Evolutionary conservation across 1,284 basidiomycete species (phyloP).

Genomic region (Apiotrichum montevideense): DNA sequence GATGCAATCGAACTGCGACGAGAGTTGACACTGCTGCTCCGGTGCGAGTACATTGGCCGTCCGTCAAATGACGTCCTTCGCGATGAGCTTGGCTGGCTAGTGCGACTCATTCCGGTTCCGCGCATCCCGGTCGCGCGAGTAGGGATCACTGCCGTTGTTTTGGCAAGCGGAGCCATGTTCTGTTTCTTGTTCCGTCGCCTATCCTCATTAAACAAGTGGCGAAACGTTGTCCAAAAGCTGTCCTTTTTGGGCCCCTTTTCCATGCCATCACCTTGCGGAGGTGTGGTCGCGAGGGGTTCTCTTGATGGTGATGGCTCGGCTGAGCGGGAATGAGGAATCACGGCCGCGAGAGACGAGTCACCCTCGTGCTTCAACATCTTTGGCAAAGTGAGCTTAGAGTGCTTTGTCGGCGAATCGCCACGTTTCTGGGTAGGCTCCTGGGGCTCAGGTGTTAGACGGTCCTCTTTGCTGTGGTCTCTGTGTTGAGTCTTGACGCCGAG

Average conservation of each 20-base stretch:
- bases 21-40: slow-evolving; percentile 46
- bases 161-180: slow-evolving; percentile 6
- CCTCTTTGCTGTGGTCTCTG: slow-evolving; percentile 1
- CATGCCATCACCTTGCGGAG: not conserved
- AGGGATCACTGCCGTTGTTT: slow-evolving; percentile 24
- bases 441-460: not conserved
- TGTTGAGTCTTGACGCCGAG: slow-evolving; percentile 11
- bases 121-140: slow-evolving; percentile 31
- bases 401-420: slow-evolving; percentile 35
- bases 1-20: slow-evolving; percentile 44
- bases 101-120: slow-evolving; percentile 23
- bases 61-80: slow-evolving; percentile 33
- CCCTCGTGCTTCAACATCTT: slow-evolving; percentile 27
- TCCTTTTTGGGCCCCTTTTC: slow-evolving; percentile 34
- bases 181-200: slow-evolving; percentile 41
- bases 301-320: not conserved
- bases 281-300: not conserved
- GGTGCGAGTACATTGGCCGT: slow-evolving; percentile 35
- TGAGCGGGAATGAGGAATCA: not conserved
- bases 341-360: slow-evolving; percentile 6
- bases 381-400: not conserved
- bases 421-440: slow-evolving; percentile 2
- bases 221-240: slow-evolving; percentile 48
- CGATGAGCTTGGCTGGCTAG: slow-evolving; percentile 16
- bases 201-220: slow-evolving; percentile 50